phyloP scores from a whole-genome alignment of 2,329 filamentous ascomycete genomes.

The Fusarium sacchari region DNA sequence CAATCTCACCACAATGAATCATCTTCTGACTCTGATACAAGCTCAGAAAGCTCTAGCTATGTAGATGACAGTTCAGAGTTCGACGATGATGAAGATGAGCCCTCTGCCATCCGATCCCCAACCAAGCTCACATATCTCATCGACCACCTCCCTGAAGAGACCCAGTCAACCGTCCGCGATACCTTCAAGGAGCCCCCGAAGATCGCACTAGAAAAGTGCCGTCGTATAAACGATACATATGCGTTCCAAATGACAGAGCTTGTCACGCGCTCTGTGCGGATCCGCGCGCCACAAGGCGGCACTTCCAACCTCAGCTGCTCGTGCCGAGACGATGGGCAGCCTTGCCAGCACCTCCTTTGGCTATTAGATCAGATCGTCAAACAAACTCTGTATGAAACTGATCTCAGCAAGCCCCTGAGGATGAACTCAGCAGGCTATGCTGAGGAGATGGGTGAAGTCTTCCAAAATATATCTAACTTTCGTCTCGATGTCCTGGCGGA shows the following conservation, averaged over 20 bases:
- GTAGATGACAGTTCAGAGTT: slow-evolving; percentile 46
- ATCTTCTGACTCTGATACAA: slow-evolving; percentile 42
- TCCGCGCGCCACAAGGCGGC: slow-evolving; percentile 54
- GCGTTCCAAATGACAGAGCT: slow-evolving; percentile 67
- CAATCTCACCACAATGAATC: slow-evolving; percentile 37
- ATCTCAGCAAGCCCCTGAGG: slow-evolving; percentile 51
- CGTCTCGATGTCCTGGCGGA: slow-evolving; percentile 63
- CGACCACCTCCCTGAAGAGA: slow-evolving; percentile 51
- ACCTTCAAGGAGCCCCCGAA: slow-evolving; percentile 60
- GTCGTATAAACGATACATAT: slow-evolving; percentile 59
- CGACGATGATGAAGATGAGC: slow-evolving; percentile 49
- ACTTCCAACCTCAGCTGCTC: slow-evolving; percentile 58
- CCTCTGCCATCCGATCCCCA: slow-evolving; percentile 50
- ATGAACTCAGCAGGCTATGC: slow-evolving; percentile 57
- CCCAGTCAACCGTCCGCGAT: slow-evolving; percentile 54
- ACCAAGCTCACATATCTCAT: slow-evolving; percentile 55
- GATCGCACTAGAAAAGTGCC: slow-evolving; percentile 62
- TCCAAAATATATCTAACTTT: slow-evolving; percentile 59
- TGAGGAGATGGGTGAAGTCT: slow-evolving; percentile 59
- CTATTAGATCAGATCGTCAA: slow-evolving; percentile 63
- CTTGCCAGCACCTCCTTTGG: slow-evolving; percentile 65
- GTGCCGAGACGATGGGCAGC: slow-evolving; percentile 51
- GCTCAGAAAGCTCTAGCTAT: slow-evolving; percentile 27
- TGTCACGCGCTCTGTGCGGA: slow-evolving; percentile 62
- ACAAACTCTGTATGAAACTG: slow-evolving; percentile 56